Conservation (phyloP, 495 filamentous ascomycete genomes). For the Neurospora terricola region DNA sequence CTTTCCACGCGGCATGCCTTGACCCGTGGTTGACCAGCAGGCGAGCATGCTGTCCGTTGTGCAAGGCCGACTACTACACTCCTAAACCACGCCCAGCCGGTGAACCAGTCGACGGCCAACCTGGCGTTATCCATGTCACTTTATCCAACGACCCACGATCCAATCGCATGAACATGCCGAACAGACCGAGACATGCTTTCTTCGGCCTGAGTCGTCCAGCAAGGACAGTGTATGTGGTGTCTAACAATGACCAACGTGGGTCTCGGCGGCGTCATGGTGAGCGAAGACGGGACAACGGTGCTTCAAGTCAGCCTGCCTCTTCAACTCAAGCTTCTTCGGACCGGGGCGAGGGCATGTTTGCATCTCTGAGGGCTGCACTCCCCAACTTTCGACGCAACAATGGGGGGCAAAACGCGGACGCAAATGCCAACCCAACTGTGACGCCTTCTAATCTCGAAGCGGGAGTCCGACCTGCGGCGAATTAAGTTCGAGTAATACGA, state of each 20-base stretch:
- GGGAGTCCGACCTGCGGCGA: conserved; percentile 9
- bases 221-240: conserved; percentile 1
- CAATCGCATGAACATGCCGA: conserved; percentile 34
- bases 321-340: not conserved
- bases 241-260: not conserved
- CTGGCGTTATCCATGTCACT: conserved; percentile 14
- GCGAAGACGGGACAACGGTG: not conserved
- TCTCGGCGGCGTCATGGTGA: not conserved
- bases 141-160: conserved; percentile 16
- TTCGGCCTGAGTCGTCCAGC: conserved; percentile 15
- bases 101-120: conserved; percentile 21
- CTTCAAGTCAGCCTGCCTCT: not conserved
- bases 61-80: conserved; percentile 93
- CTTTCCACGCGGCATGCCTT: conserved; percentile 88
- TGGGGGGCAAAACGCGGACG: conserved; percentile 1
- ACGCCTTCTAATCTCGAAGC: conserved; percentile 30
- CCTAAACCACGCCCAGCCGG: conserved; percentile 60
- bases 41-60: conserved; percentile 90
- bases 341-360: conserved; percentile 3
- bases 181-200: conserved; percentile 13
- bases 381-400: conserved; percentile 4
- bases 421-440: conserved; percentile 9
- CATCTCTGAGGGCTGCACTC: conserved; percentile 9
- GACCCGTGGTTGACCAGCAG: conserved; percentile 94
- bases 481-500: not conserved